These are phyloP conservation scores for Podospora fimiseda DNA, from an alignment of 495 filamentous ascomycete species.

Conservation along the genomic window DNA sequence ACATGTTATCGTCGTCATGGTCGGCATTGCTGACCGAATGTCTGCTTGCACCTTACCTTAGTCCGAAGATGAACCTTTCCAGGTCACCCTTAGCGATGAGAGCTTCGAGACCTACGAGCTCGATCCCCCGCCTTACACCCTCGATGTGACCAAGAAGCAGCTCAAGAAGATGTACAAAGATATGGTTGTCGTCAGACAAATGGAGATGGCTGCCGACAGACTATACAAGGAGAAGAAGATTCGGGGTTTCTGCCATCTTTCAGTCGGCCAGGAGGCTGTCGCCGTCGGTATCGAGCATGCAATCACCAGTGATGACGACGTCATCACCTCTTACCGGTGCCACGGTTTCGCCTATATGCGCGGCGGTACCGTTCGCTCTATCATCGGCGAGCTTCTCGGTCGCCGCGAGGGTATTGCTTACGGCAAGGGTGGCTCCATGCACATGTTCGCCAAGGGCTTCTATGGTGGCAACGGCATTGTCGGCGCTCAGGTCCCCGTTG, in stretches of 20 bases:
- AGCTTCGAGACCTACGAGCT: conserved; percentile 99
- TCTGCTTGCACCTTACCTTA: conserved; percentile 29
- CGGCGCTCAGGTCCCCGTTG: conserved; percentile 95
- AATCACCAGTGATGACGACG: conserved; percentile 79
- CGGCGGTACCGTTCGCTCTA: conserved; percentile 81
- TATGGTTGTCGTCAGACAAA: conserved; percentile 90
- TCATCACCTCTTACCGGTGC: conserved; percentile 98
- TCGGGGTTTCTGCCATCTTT: conserved; percentile 97
- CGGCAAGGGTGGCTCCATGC: conserved; percentile 98
- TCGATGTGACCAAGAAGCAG: conserved; percentile 92
- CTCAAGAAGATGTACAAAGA: conserved; percentile 98
- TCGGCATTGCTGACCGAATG: background rate
- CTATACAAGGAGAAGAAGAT: conserved; percentile 99
- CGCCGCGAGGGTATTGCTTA: conserved; percentile 94
- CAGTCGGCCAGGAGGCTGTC: conserved; percentile 95
- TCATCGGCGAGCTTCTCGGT: conserved; percentile 94
- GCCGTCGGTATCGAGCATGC: conserved; percentile 96
- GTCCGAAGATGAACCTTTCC: conserved; percentile 93
- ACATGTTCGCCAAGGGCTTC: conserved; percentile 98
- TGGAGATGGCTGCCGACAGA: conserved; percentile 98
- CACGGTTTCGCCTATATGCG: conserved; percentile 98
- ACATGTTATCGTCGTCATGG: background rate
- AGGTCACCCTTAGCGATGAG: conserved; percentile 87
- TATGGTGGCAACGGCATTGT: conserved; percentile 99
- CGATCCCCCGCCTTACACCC: conserved; percentile 85